Percentiles rank a stretch among this genome's conserved stretches.
These are phyloP conservation scores for Acacia crassicarpa DNA, from an alignment of 306 rosid genomes.

Conservation along the genomic window DNA sequence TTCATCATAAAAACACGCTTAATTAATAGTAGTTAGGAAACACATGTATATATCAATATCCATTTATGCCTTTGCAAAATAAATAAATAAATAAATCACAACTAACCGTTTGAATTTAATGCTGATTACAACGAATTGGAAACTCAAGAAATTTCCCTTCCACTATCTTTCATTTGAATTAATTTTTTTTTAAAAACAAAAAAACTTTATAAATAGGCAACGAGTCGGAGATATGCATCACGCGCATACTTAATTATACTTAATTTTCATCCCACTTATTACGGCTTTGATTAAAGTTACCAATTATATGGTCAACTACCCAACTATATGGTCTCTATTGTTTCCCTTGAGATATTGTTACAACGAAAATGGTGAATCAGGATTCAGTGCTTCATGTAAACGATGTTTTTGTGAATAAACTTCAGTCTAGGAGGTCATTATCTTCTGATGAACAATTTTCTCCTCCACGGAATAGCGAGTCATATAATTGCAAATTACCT, in stretches of 20 bases:
- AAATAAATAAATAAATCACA: too few species aligned
- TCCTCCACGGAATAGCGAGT: not conserved
- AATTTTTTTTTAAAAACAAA: too few species aligned
- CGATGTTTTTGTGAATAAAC: constrained; percentile 12
- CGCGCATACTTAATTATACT: not conserved
- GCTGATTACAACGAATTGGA: too few species aligned
- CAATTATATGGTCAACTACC: not conserved
- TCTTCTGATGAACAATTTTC: not conserved
- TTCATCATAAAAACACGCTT: too few species aligned
- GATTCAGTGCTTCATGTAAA: constrained; percentile 10
- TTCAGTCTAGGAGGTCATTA: not conserved
- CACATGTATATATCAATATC: too few species aligned
- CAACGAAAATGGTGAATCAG: constrained; percentile 1
- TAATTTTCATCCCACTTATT: not conserved
- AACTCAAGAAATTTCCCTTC: too few species aligned
- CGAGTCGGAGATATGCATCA: not conserved
- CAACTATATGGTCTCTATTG: not conserved
- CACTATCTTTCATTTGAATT: too few species aligned
- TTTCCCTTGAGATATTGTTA: not conserved
- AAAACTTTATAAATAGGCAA: not conserved
- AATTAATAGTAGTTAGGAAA: too few species aligned
- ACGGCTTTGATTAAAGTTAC: not conserved
- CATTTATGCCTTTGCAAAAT: too few species aligned
- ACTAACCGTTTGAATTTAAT: too few species aligned
- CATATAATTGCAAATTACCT: not conserved